A percentile compares a stretch with the other conserved stretches of the same genome.
These are phyloP conservation scores for Sorghum bicolor DNA, from an alignment of 176 grass and related monocot species.

Conservation along the genomic window Sorghum_bicolor_NCBIv3 NC_012873.2:13288001-13288500, in stretches of 20 bases:
- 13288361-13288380: background rate
- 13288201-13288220: slow-evolving; percentile 95
- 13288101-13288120: slow-evolving; percentile 75
- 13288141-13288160: slow-evolving; percentile 77
- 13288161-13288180: slow-evolving; percentile 77
- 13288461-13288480: background rate
- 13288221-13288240: slow-evolving; percentile 97
- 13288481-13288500: background rate
- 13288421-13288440: background rate
- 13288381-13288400: background rate
- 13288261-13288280: slow-evolving; percentile 69
- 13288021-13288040: slow-evolving; percentile 93
- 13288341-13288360: background rate
- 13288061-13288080: slow-evolving; percentile 92
- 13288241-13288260: slow-evolving; percentile 90
- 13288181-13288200: slow-evolving; percentile 75
- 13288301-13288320: background rate
- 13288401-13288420: background rate
- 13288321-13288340: background rate
- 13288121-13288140: slow-evolving; percentile 91
- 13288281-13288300: slow-evolving; percentile 8
- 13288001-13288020: slow-evolving; percentile 80
- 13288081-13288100: slow-evolving; percentile 72
- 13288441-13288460: background rate
- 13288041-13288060: slow-evolving; percentile 70